Conservation (phyloP, 2,329 filamentous ascomycete species). For the Tolypocladium ovalisporum region DNA sequence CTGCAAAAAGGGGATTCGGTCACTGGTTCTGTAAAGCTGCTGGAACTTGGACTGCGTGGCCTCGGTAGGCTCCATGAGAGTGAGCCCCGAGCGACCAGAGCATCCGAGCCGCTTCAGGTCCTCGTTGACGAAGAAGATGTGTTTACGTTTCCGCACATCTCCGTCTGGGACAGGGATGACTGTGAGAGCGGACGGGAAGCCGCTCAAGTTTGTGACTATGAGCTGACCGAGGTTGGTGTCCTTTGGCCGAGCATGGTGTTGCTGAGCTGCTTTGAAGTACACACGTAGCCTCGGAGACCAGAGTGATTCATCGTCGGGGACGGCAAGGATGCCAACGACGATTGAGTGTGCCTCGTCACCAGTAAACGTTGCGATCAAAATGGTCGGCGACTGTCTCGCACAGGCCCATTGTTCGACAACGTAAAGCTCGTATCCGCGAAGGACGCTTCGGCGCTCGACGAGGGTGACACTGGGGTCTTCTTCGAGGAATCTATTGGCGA, state of each 20-base stretch:
- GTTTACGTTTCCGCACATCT: slow-evolving; percentile 67
- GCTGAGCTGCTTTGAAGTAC: slow-evolving; percentile 77
- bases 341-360: slow-evolving; percentile 72
- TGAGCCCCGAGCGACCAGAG: slow-evolving; percentile 79
- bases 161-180: slow-evolving; percentile 87
- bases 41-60: slow-evolving; percentile 87
- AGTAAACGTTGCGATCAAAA: slow-evolving; percentile 87
- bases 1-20: slow-evolving; percentile 65
- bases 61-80: slow-evolving; percentile 62
- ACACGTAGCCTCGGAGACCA: slow-evolving; percentile 73
- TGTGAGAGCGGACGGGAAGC: slow-evolving; percentile 82
- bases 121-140: slow-evolving; percentile 87
- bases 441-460: slow-evolving; percentile 56
- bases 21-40: slow-evolving; percentile 79
- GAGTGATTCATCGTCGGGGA: slow-evolving; percentile 65
- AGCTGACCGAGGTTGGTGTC: slow-evolving; percentile 74
- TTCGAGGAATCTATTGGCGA: slow-evolving; percentile 58
- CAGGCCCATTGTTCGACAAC: slow-evolving; percentile 97
- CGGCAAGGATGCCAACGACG: slow-evolving; percentile 68
- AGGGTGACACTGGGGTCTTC: slow-evolving; percentile 70
- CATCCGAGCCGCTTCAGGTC: slow-evolving; percentile 87
- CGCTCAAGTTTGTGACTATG: slow-evolving; percentile 89
- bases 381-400: slow-evolving; percentile 79
- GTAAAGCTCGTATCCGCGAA: slow-evolving; percentile 85
- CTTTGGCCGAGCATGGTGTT: slow-evolving; percentile 75